These are phyloP conservation scores for Arxiozyma slooffiae DNA, from an alignment of 1,139 yeast species.

Conservation along the genomic window DNA sequence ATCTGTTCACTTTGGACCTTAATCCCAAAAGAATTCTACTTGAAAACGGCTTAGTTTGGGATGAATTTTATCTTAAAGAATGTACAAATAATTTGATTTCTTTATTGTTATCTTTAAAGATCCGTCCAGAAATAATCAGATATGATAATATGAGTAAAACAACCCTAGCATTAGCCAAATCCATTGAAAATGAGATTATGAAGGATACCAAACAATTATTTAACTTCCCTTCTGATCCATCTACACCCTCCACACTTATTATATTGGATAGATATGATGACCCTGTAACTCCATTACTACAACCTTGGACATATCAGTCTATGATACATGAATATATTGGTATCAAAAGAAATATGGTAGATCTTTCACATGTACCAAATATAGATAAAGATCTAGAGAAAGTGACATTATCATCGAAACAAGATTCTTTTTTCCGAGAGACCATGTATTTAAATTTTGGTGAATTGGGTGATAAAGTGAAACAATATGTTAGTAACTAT, in stretches of 20 bases:
- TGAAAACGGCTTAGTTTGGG: slow-evolving; percentile 34
- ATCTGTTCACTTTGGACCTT: slow-evolving; percentile 46
- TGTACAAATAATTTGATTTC: slow-evolving; percentile 49
- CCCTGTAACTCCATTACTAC: slow-evolving; percentile 81
- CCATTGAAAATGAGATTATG: slow-evolving; percentile 49
- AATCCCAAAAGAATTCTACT: slow-evolving; percentile 18
- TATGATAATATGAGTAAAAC: slow-evolving; percentile 47
- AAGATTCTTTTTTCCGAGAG: slow-evolving; percentile 68
- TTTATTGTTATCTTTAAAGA: slow-evolving; percentile 59
- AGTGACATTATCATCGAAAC: slow-evolving; percentile 53
- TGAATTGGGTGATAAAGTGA: slow-evolving; percentile 82
- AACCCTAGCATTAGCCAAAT: slow-evolving; percentile 54
- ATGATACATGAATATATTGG: slow-evolving; percentile 93
- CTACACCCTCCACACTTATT: slow-evolving; percentile 56
- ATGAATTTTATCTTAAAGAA: slow-evolving; percentile 40
- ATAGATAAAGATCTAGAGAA: slow-evolving; percentile 43
- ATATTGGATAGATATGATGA: slow-evolving; percentile 78
- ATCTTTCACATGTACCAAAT: slow-evolving; percentile 38
- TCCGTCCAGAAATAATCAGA: slow-evolving; percentile 60
- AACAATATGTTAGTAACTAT: slow-evolving; percentile 73
- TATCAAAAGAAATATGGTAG: slow-evolving; percentile 70
- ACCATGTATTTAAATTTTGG: slow-evolving; percentile 89
- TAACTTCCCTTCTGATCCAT: slow-evolving; percentile 44
- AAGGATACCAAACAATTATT: slow-evolving; percentile 51
- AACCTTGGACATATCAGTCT: slow-evolving; percentile 97